phyloP scores from a whole-genome alignment of 2,329 filamentous ascomycete genomes.

The Grosmannia huntii region DNA sequence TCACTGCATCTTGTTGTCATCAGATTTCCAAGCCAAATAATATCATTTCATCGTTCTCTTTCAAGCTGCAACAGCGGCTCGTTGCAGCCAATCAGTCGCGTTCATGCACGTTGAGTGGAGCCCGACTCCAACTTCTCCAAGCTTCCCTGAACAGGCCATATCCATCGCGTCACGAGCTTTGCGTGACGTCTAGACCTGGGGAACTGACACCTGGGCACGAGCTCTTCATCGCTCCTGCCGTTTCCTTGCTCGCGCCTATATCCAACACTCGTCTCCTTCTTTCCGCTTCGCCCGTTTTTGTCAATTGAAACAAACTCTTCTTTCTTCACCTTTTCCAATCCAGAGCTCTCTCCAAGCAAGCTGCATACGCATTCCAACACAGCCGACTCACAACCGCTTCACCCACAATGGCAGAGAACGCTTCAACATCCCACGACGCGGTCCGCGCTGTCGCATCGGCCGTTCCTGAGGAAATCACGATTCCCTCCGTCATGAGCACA shows the following conservation, averaged over 20 bases:
- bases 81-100: constrained; percentile 8
- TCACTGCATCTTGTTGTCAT: background rate
- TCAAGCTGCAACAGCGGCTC: background rate
- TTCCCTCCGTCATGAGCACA: constrained; percentile 14
- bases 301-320: background rate
- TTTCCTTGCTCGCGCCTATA: background rate
- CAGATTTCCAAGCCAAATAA: too few relatives aligned
- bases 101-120: background rate
- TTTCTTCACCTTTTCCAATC: background rate
- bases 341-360: background rate
- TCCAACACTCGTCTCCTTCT: background rate
- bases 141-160: constrained; percentile 1
- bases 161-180: constrained; percentile 8
- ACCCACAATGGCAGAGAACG: constrained; percentile 9
- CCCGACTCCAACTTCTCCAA: background rate
- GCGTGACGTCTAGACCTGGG: constrained; percentile 1
- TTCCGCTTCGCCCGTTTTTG: background rate
- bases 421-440: background rate
- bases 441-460: constrained; percentile 7
- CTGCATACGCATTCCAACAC: background rate
- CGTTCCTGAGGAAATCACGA: constrained; percentile 2
- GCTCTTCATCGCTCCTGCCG: constrained; percentile 1
- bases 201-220: background rate
- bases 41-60: too few relatives aligned
- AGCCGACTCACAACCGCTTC: background rate